phyloP scores from a whole-genome alignment of 192 early-diverging fungal species.

The Coemansia erecta region DNA sequence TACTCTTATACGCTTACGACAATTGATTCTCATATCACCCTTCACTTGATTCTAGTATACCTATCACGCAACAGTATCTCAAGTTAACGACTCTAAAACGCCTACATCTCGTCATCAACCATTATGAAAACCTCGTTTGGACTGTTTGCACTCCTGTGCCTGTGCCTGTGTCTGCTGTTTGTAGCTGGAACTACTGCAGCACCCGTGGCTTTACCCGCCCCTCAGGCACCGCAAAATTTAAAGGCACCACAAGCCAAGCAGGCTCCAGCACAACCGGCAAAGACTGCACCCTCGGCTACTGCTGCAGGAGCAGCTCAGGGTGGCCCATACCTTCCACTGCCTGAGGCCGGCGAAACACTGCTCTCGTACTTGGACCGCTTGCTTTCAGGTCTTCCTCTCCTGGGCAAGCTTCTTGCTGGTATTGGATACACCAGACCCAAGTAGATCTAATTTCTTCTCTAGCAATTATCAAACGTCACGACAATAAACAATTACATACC shows the following conservation, averaged over 20 bases:
- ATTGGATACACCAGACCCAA: conserved; percentile 42
- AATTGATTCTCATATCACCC: no score
- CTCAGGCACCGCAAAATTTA: neutral
- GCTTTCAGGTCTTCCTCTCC: conserved; percentile 23
- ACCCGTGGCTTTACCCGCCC: neutral
- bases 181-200: conserved; percentile 2
- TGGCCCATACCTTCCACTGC: conserved; percentile 34
- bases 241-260: neutral
- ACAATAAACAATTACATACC: neutral
- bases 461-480: neutral
- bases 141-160: conserved; percentile 1
- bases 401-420: conserved; percentile 34
- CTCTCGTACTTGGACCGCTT: conserved; percentile 43
- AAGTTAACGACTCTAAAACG: no score
- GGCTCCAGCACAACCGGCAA: neutral
- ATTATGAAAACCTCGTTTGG: neutral
- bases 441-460: neutral
- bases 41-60: neutral
- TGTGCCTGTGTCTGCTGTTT: conserved; percentile 1
- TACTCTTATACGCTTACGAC: no score
- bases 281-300: neutral
- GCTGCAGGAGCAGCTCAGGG: neutral
- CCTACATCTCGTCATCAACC: no score
- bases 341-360: conserved; percentile 29
- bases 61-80: no score